phyloP scores from a whole-genome alignment of 2,329 filamentous ascomycete species.

The Pseudogymnoascus sp. region DNA sequence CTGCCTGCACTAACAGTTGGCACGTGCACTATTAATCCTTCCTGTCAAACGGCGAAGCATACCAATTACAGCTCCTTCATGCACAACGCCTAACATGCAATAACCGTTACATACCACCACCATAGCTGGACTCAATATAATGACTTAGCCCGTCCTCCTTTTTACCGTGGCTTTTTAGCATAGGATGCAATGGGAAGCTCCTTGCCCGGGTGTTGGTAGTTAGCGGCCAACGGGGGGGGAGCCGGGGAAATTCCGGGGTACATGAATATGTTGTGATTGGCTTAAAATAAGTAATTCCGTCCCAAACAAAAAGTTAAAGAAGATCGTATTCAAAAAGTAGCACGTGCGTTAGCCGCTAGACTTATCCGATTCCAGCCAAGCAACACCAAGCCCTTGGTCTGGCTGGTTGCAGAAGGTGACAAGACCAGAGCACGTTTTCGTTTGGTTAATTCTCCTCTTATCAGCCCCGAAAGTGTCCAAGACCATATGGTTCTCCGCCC shows the following conservation, averaged over 20 bases:
- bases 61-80: neutral
- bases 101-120: neutral
- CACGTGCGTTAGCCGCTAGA: neutral
- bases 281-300: neutral
- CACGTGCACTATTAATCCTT: neutral
- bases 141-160: no score
- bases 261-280: neutral
- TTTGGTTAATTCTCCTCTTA: neutral
- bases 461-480: neutral
- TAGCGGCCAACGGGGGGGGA: neutral
- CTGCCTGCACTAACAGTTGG: neutral
- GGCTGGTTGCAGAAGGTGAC: constrained; percentile 5
- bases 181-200: neutral
- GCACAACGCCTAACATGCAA: neutral
- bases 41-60: neutral
- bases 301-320: neutral
- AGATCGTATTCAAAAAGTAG: neutral
- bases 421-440: neutral
- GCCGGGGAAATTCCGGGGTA: constrained; percentile 1
- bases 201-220: neutral
- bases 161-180: neutral
- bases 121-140: neutral
- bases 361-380: constrained; percentile 4
- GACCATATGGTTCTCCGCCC: neutral
- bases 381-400: constrained; percentile 2